Base-by-base conservation (phyloP, 495 filamentous ascomycete genomes). In the Geopyxis carbonaria region DNA sequence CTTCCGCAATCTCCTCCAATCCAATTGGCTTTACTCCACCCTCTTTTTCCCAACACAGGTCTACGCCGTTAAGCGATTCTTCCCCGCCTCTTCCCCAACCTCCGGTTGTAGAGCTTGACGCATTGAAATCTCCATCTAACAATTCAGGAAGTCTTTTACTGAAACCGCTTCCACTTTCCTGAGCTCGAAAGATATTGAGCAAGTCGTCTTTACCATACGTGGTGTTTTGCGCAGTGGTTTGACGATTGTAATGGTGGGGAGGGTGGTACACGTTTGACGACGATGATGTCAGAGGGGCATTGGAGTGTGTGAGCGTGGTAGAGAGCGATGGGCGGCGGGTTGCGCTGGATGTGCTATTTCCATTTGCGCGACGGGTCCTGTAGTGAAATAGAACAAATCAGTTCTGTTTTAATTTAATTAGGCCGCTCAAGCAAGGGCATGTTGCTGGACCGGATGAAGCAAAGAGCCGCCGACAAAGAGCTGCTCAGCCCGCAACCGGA, bases 201-300 rank as follows among this genome's bases (percentile, higher is more conserved):
- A 95, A 66, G 45, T 92, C 72, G 13, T 86, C 81, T 58, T 80
- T 84, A 32, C 78, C 78, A 58, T 91, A 94, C 45, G 77, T 74
- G 27, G 61, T 62, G 18, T 76, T 73, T 15, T 58, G 58, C 18
- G 55, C 51, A 31, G 60, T 51, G 29, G 65, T 60, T 51, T 76
- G 72, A 47, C 56, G 51, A 32, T 56, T 48, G 25, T 51, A 56
- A 36, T 56, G 52, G 42, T 56, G 53, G 22, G 53, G 53, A 5
- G 53, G 53, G 14, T 56, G 53, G 24, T 56, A 56, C 13, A 56
- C 47, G 13, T 56, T 56, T 8, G 60, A 54, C 42, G 66, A 50
- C 25, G 64, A 65, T 2, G 69, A 58, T 38, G 67, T 68, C 43
- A 64, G 61, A 38, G 61, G 58, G 31, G 64, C 66, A 31, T 60